phyloP scores from a whole-genome alignment of 176 grass and related monocot genomes.

The Oryza coarctata region DNA sequence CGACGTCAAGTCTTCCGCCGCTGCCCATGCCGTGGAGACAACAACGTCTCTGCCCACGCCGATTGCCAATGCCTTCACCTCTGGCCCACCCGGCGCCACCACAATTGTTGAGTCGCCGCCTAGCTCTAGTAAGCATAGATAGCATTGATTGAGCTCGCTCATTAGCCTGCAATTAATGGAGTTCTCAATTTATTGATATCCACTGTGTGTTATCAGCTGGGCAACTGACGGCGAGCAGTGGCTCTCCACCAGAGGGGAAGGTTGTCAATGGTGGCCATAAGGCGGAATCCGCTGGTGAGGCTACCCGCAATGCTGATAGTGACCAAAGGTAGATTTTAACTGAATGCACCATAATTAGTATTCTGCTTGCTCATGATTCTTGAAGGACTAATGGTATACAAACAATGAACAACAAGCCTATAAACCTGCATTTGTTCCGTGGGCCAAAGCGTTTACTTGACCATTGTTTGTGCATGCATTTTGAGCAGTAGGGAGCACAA shows the following conservation, averaged over 20 bases:
- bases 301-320: slow-evolving; percentile 50
- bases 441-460: neutral
- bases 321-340: slow-evolving; percentile 65
- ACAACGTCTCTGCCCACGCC: neutral
- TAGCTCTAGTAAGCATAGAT: neutral
- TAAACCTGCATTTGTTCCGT: neutral
- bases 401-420: slow-evolving; percentile 8
- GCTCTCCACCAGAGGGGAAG: slow-evolving; percentile 30
- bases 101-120: slow-evolving; percentile 22
- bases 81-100: neutral
- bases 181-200: neutral
- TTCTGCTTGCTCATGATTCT: slow-evolving; percentile 7
- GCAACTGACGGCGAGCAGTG: slow-evolving; percentile 25
- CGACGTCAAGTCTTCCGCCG: slow-evolving; percentile 53
- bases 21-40: neutral
- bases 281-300: slow-evolving; percentile 53
- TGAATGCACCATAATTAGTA: neutral
- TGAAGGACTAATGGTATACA: neutral
- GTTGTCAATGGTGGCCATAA: slow-evolving; percentile 55
- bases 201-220: slow-evolving; percentile 34
- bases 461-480: neutral
- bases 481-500: slow-evolving; percentile 61
- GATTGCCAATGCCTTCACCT: slow-evolving; percentile 4
- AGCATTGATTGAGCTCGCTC: neutral
- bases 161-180: neutral